These are phyloP conservation scores for Trichoderma sp. DNA, from an alignment of 2,329 filamentous ascomycete species.

Conservation along the genomic window DNA sequence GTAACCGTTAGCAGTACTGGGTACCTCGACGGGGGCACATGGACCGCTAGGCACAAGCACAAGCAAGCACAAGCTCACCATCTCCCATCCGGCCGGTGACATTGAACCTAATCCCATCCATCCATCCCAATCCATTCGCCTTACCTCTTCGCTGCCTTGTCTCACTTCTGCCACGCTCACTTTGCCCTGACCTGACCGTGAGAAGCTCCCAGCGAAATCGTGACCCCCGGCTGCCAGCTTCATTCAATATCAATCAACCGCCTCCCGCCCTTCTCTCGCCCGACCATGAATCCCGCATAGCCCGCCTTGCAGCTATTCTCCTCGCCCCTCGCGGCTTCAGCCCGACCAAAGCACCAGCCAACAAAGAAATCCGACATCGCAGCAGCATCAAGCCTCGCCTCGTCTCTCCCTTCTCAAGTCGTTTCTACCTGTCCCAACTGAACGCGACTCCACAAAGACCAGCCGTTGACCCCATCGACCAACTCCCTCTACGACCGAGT, in stretches of 20 bases:
- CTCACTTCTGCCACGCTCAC: neutral
- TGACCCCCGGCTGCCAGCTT: slow-evolving; percentile 4
- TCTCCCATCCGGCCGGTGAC: slow-evolving; percentile 2
- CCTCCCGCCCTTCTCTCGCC: neutral
- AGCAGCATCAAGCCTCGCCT: neutral
- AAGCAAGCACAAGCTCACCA: neutral
- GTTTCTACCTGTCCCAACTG: neutral
- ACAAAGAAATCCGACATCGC: neutral
- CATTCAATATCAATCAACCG: slow-evolving; percentile 1
- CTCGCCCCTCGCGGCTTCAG: slow-evolving; percentile 8
- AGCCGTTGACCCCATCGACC: neutral
- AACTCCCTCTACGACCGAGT: neutral
- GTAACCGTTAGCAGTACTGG: neutral
- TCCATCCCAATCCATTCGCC: neutral
- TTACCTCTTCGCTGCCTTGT: neutral
- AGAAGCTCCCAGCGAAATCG: neutral
- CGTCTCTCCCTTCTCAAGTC: neutral
- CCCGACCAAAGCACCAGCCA: neutral
- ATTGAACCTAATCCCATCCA: neutral
- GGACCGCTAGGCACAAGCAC: neutral
- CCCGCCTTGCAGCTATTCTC: neutral
- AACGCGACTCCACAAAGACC: neutral
- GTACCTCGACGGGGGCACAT: neutral
- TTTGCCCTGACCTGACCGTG: slow-evolving; percentile 1
- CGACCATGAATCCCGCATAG: slow-evolving; percentile 17